Conservation (phyloP, 306 rosid genomes). For the Cicer cuneatum region DNA sequence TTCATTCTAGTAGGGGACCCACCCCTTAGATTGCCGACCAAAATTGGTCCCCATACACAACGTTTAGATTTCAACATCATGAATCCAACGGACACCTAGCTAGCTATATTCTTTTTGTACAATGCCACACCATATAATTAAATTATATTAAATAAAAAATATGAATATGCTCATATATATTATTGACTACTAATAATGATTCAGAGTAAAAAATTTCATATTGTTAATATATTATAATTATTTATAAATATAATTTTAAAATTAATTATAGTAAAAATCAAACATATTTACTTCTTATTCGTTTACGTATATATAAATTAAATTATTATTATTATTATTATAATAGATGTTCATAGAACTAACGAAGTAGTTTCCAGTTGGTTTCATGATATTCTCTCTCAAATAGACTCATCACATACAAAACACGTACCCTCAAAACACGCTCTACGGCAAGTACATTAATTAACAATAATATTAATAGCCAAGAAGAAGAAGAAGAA, state of each 20-base stretch:
- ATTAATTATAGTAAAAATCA: too few relatives aligned
- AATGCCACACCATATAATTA: too few relatives aligned
- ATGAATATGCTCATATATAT: too few relatives aligned
- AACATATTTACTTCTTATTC: too few relatives aligned
- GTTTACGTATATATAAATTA: too few relatives aligned
- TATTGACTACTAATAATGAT: too few relatives aligned
- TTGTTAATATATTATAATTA: too few relatives aligned
- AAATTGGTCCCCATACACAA: not conserved
- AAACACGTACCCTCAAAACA: slow-evolving; percentile 51
- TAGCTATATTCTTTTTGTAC: not conserved
- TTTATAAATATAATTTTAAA: too few relatives aligned
- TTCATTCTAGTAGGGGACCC: not conserved
- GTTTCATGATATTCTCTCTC: not conserved
- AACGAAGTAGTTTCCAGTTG: slow-evolving; percentile 53
- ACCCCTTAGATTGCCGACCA: slow-evolving; percentile 31
- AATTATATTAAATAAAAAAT: not conserved
- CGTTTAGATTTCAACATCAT: not conserved
- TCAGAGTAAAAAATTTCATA: too few relatives aligned
- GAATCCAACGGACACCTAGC: slow-evolving; percentile 40
- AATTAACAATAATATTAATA: not conserved
- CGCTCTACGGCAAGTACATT: slow-evolving; percentile 30
- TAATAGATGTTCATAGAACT: slow-evolving; percentile 42
- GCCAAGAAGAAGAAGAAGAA: not conserved
- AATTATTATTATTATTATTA: too few relatives aligned
- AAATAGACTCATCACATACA: slow-evolving; percentile 34